Conservation (phyloP, 805 yeast genomes). For the Metschnikowia lunata region DNA sequence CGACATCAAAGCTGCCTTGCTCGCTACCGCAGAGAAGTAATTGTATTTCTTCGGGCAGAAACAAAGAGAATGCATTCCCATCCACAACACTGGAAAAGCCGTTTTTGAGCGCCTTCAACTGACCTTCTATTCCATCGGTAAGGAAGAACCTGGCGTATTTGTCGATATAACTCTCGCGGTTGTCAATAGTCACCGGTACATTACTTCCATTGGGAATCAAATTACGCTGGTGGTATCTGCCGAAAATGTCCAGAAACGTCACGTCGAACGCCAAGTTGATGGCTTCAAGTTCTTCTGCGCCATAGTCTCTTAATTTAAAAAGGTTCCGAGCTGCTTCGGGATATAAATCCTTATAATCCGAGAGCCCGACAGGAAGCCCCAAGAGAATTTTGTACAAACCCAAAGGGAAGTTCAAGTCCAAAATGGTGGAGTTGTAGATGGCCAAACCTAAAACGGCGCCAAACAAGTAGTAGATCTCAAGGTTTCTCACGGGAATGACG, state of each 20-base stretch:
- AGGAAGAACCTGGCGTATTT: conserved; percentile 60
- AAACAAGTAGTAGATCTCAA: conserved; percentile 64
- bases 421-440: conserved; percentile 80
- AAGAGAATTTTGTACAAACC: conserved; percentile 74
- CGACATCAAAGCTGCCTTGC: conserved; percentile 61
- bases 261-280: conserved; percentile 60
- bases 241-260: conserved; percentile 48
- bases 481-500: conserved; percentile 37
- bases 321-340: conserved; percentile 55
- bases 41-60: conserved; percentile 79
- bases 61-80: conserved; percentile 74
- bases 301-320: conserved; percentile 24
- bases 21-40: conserved; percentile 72
- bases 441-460: conserved; percentile 91
- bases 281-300: conserved; percentile 32
- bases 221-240: conserved; percentile 40
- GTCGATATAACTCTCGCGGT: conserved; percentile 57
- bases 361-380: conserved; percentile 48
- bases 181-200: conserved; percentile 52
- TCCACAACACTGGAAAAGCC: conserved; percentile 80
- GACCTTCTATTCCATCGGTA: conserved; percentile 47
- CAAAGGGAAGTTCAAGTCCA: conserved; percentile 74
- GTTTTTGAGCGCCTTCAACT: conserved; percentile 52
- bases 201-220: conserved; percentile 57
- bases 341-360: conserved; percentile 63